Conservation (phyloP, 208 protist genomes). For the Crithidia expoeki region DNA sequence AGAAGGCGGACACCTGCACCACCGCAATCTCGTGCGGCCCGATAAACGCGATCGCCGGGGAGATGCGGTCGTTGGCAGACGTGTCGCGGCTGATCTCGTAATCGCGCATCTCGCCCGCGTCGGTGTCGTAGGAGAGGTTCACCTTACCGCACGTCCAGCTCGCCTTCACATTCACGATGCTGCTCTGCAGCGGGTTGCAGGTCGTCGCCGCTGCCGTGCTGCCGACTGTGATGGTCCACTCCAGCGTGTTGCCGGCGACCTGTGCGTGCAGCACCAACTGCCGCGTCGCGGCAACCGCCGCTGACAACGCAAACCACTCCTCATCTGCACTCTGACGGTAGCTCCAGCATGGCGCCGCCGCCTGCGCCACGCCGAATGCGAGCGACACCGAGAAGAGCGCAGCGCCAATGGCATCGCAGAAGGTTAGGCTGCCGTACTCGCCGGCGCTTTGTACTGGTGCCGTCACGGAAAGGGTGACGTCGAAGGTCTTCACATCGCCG, state of each 20-base stretch:
- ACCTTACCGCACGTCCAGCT: slow-evolving; percentile 45
- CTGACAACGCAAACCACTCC: slow-evolving; percentile 37
- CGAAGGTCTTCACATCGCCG: slow-evolving; percentile 55
- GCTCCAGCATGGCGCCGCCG: slow-evolving; percentile 40
- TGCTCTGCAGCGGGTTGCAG: slow-evolving; percentile 35
- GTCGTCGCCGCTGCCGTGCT: slow-evolving; percentile 22
- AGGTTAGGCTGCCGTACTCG: slow-evolving; percentile 55
- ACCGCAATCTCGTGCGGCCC: slow-evolving; percentile 43
- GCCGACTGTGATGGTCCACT: slow-evolving; percentile 35
- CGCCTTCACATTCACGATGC: slow-evolving; percentile 53
- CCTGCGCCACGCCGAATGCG: slow-evolving; percentile 51
- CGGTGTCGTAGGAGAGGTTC: slow-evolving; percentile 52
- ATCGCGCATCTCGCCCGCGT: slow-evolving; percentile 51
- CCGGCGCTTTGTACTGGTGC: slow-evolving; percentile 29
- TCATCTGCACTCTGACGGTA: slow-evolving; percentile 41
- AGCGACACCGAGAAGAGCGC: slow-evolving; percentile 43
- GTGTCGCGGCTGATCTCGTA: slow-evolving; percentile 48
- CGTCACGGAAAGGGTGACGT: slow-evolving; percentile 33
- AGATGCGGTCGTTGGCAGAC: slow-evolving; percentile 32
- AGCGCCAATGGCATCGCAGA: slow-evolving; percentile 51
- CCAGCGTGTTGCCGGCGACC: slow-evolving; percentile 27
- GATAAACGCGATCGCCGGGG: slow-evolving; percentile 52
- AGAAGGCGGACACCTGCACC: slow-evolving; percentile 43
- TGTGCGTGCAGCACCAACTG: slow-evolving; percentile 30
- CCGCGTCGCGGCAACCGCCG: slow-evolving; percentile 22